phyloP scores from a whole-genome alignment of 768 basidiomycete genomes.

The Tylopilus felleus region DNA sequence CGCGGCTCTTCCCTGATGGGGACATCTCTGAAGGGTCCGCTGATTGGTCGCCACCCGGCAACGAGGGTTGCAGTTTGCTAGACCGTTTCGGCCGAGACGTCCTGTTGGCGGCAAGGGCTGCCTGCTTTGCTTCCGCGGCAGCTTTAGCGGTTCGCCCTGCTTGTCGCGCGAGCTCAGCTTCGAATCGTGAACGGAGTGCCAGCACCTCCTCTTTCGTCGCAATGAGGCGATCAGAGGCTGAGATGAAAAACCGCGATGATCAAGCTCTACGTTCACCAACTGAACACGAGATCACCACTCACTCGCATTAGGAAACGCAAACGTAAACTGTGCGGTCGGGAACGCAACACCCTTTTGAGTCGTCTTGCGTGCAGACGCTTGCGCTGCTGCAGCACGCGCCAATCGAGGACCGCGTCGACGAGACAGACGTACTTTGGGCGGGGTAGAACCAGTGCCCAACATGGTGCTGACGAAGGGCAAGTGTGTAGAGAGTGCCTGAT shows the following conservation, averaged over 20 bases:
- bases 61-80: slow-evolving; percentile 36
- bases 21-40: slow-evolving; percentile 40
- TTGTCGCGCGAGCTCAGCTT: slow-evolving; percentile 69
- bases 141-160: slow-evolving; percentile 52
- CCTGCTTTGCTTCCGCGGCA: slow-evolving; percentile 50
- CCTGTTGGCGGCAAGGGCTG: slow-evolving; percentile 38
- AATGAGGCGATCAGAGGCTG: slow-evolving; percentile 71
- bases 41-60: slow-evolving; percentile 33
- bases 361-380: slow-evolving; percentile 4
- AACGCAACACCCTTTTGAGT: slow-evolving; percentile 38
- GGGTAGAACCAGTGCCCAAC: slow-evolving; percentile 28
- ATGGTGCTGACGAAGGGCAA: slow-evolving; percentile 33
- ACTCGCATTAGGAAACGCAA: slow-evolving; percentile 65
- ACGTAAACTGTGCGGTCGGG: slow-evolving; percentile 55
- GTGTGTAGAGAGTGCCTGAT: slow-evolving; percentile 66
- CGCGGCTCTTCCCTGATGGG: slow-evolving; percentile 26
- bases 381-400: slow-evolving; percentile 40
- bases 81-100: slow-evolving; percentile 37
- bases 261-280: slow-evolving; percentile 24
- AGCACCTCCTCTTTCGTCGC: slow-evolving; percentile 69
- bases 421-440: slow-evolving; percentile 49
- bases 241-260: slow-evolving; percentile 25
- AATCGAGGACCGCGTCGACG: slow-evolving; percentile 50
- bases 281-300: slow-evolving; percentile 42
- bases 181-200: slow-evolving; percentile 62